A percentile compares a stretch with the other conserved stretches of the same genome.
These are phyloP conservation scores for Metschnikowia baotianmanensis DNA, from an alignment of 805 yeast species.

Conservation along the genomic window DNA sequence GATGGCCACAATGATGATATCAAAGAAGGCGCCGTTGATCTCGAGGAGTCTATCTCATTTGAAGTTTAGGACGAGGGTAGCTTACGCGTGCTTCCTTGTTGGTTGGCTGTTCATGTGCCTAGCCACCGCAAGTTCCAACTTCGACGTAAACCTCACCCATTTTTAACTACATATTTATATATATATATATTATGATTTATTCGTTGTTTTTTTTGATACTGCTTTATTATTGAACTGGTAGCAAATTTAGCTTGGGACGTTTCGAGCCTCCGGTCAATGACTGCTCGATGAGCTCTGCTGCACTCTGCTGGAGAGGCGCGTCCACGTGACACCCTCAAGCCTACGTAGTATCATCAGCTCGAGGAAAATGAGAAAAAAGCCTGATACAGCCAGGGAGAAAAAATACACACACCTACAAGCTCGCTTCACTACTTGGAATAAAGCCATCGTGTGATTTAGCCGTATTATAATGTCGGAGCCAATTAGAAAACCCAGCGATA, in stretches of 20 bases:
- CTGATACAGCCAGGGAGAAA: background rate
- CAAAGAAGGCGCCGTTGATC: conserved; percentile 10
- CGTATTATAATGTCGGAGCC: conserved; percentile 75
- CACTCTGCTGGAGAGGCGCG: too few species aligned
- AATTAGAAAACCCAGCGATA: conserved; percentile 71
- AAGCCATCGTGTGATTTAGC: background rate
- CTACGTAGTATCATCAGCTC: conserved; percentile 7
- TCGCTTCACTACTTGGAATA: background rate
- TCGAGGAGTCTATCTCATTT: conserved; percentile 11
- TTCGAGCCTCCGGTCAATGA: too few species aligned
- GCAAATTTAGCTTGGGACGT: too few species aligned
- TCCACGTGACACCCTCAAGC: conserved; percentile 9
- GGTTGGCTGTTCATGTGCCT: background rate
- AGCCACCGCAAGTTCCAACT: background rate
- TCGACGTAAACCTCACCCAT: too few species aligned
- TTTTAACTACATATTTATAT: too few species aligned
- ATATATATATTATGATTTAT: too few species aligned
- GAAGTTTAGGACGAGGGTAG: conserved; percentile 7
- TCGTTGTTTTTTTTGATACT: too few species aligned
- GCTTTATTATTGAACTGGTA: too few species aligned
- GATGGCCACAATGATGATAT: conserved; percentile 36
- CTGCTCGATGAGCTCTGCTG: too few species aligned
- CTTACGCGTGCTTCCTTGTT: too few species aligned
- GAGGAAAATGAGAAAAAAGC: conserved; percentile 11
- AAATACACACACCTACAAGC: background rate